A percentile compares a stretch with the other conserved stretches of the same genome.
Evolutionary conservation across 1,139 yeast species (phyloP).

Genomic region (Williopsis jadinii): DNA sequence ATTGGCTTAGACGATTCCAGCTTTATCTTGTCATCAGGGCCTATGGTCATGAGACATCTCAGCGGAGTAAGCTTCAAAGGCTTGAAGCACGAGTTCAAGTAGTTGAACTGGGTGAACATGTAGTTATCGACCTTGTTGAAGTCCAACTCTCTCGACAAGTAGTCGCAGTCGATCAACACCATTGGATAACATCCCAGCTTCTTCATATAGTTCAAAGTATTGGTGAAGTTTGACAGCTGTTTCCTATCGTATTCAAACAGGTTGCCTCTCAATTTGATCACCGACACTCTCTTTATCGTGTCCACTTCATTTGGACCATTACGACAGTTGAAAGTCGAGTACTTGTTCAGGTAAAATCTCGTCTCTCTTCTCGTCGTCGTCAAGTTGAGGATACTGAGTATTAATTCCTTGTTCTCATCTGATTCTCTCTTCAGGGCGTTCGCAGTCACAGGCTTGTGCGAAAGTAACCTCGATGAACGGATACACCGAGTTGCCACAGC

Average conservation of each 20-base stretch:
- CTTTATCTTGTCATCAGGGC: slow-evolving; percentile 1
- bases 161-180: slow-evolving; percentile 27
- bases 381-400: slow-evolving; percentile 62
- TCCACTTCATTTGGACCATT: not conserved
- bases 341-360: slow-evolving; percentile 54
- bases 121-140: slow-evolving; percentile 15
- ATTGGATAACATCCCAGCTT: slow-evolving; percentile 35
- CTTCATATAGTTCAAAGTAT: slow-evolving; percentile 30
- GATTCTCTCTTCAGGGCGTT: slow-evolving; percentile 17
- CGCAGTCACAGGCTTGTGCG: slow-evolving; percentile 1
- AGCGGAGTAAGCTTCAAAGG: slow-evolving; percentile 10
- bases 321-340: slow-evolving; percentile 29
- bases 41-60: slow-evolving; percentile 8
- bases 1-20: slow-evolving; percentile 7
- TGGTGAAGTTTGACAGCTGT: slow-evolving; percentile 25
- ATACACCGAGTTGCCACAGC: too few species aligned
- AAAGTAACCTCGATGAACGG: not conserved
- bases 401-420: slow-evolving; percentile 41
- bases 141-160: slow-evolving; percentile 2
- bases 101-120: slow-evolving; percentile 16
- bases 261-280: slow-evolving; percentile 39
- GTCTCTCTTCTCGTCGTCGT: slow-evolving; percentile 79
- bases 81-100: slow-evolving; percentile 7
- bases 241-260: slow-evolving; percentile 24
- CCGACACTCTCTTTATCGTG: slow-evolving; percentile 34